These are phyloP conservation scores for Pleurotus giganteus DNA, from an alignment of 768 basidiomycete genomes.

Conservation along the genomic window DNA sequence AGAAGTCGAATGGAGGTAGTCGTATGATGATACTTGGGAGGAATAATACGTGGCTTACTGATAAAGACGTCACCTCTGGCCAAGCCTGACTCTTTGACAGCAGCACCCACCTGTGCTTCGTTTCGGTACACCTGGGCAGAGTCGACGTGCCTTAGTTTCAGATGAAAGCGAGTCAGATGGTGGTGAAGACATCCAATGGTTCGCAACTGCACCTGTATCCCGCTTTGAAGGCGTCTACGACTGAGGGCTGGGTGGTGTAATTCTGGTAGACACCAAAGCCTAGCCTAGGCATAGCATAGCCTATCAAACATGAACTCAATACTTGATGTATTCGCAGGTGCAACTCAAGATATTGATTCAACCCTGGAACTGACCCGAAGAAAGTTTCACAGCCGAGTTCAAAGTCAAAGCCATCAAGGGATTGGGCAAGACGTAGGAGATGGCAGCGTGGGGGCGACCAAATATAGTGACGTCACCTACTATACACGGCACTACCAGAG, in stretches of 20 bases:
- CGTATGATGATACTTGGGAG: neutral
- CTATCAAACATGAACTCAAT: slow-evolving; percentile 23
- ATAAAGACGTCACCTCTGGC: slow-evolving; percentile 64
- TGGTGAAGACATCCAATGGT: neutral
- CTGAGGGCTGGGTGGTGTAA: slow-evolving; percentile 50
- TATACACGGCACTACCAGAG: too few species aligned
- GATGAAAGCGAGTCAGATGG: neutral
- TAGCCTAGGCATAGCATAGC: slow-evolving; percentile 58
- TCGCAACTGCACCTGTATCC: slow-evolving; percentile 57
- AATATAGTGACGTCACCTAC: too few species aligned
- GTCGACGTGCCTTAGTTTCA: slow-evolving; percentile 60
- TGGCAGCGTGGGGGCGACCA: too few species aligned
- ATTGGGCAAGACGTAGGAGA: neutral
- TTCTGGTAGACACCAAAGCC: slow-evolving; percentile 77
- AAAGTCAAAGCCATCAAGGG: slow-evolving; percentile 14
- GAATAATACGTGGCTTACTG: slow-evolving; percentile 43
- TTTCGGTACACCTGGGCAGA: slow-evolving; percentile 70
- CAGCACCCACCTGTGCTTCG: slow-evolving; percentile 60
- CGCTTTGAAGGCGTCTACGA: slow-evolving; percentile 57
- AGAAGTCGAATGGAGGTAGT: slow-evolving; percentile 3
- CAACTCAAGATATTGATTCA: neutral
- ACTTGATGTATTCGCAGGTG: neutral
- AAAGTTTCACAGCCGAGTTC: slow-evolving; percentile 21
- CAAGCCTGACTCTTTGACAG: slow-evolving; percentile 54
- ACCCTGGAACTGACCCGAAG: slow-evolving; percentile 18